These are phyloP conservation scores for Tolypocladium nubicola DNA, from an alignment of 2,329 filamentous ascomycete species.

Conservation along the genomic window DNA sequence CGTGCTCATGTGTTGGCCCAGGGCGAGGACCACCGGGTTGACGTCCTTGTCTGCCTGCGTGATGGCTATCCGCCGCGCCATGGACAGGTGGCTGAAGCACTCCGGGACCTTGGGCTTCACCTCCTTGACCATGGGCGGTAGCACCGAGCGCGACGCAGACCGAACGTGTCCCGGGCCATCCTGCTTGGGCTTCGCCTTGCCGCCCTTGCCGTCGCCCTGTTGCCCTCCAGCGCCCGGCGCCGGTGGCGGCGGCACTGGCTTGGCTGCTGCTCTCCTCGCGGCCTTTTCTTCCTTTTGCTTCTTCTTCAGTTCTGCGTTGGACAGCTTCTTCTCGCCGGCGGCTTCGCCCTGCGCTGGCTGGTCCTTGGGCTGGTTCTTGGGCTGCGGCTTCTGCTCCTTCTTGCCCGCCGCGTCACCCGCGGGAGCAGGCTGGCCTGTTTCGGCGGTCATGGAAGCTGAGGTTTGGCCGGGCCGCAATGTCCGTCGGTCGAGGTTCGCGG, in stretches of 20 bases:
- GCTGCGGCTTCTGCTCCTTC: constrained; percentile 11
- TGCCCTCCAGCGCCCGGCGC: constrained; percentile 24
- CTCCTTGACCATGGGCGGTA: constrained; percentile 32
- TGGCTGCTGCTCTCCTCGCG: constrained; percentile 66
- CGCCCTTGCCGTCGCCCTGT: constrained; percentile 33
- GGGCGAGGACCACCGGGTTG: constrained; percentile 71
- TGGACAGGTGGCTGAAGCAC: constrained; percentile 75
- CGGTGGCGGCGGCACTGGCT: constrained; percentile 38
- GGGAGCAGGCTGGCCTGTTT: constrained; percentile 18
- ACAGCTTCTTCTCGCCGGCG: constrained; percentile 45
- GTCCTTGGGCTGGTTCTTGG: constrained; percentile 13
- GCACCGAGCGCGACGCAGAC: constrained; percentile 18
- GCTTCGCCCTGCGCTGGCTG: constrained; percentile 4
- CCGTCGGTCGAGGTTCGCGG: not conserved
- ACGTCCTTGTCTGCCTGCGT: constrained; percentile 62
- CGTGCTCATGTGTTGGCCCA: constrained; percentile 83
- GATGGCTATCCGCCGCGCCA: constrained; percentile 45
- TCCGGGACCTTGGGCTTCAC: constrained; percentile 52
- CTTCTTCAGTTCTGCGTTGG: constrained; percentile 76
- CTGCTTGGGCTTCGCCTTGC: constrained; percentile 36
- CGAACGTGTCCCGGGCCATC: constrained; percentile 27
- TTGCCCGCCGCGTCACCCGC: constrained; percentile 13
- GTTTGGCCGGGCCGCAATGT: not conserved
- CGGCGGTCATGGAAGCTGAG: constrained; percentile 17
- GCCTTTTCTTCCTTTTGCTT: constrained; percentile 86